phyloP scores from a whole-genome alignment of 192 early-diverging fungal species.

The Lobosporangium transversale region DNA sequence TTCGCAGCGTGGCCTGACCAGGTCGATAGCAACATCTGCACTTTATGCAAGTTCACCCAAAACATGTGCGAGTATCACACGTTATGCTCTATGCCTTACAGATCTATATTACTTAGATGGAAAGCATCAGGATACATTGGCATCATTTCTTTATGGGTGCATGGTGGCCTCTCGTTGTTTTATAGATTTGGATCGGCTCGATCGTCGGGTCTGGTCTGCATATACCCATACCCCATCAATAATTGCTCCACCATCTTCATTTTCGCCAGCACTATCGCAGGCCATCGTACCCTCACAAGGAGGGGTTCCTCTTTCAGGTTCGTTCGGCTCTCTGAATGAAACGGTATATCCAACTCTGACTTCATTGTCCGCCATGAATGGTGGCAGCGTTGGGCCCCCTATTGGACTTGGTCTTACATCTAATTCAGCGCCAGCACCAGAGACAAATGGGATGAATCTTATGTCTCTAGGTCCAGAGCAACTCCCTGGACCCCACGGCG shows the following conservation, averaged over 20 bases:
- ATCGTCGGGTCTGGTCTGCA: slow-evolving; percentile 29
- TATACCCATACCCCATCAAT: slow-evolving; percentile 12
- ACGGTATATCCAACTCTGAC: slow-evolving; percentile 1
- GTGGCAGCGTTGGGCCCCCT: not conserved
- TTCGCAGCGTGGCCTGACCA: not conserved
- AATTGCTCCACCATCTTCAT: not conserved
- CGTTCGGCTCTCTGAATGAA: not conserved
- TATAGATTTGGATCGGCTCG: slow-evolving; percentile 13
- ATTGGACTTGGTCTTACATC: slow-evolving; percentile 8
- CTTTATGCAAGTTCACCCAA: slow-evolving; percentile 5
- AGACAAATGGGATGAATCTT: not conserved
- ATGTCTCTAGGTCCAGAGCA: not conserved
- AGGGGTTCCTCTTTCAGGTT: not conserved
- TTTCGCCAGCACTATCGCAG: not conserved
- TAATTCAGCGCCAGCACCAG: not conserved
- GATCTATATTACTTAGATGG: slow-evolving; percentile 43
- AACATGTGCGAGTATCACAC: slow-evolving; percentile 11
- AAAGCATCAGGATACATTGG: slow-evolving; percentile 32
- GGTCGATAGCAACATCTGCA: not conserved
- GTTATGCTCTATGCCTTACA: slow-evolving; percentile 34
- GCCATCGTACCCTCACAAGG: not conserved
- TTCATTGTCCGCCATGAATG: slow-evolving; percentile 1
- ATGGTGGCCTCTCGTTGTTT: slow-evolving; percentile 40
- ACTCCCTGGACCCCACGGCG: not conserved
- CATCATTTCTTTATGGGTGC: slow-evolving; percentile 39